Percentiles rank a stretch among this genome's conserved stretches.
These are phyloP conservation scores for Tarenaya hassleriana DNA, from an alignment of 345 rosid genomes.

Conservation along the genomic window DNA sequence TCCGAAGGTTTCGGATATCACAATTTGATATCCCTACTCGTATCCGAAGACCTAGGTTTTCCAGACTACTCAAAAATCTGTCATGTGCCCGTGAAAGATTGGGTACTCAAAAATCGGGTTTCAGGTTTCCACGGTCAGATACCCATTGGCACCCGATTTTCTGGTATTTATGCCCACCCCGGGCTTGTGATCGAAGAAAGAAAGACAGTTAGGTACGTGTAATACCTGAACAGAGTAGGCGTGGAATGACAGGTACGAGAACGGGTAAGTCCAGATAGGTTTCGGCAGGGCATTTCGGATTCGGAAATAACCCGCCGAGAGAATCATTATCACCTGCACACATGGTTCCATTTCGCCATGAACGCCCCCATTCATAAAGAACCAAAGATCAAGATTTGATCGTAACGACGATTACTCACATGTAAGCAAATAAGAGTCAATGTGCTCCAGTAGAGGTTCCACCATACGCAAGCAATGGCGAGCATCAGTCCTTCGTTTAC, in stretches of 20 bases:
- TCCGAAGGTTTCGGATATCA: too few species aligned
- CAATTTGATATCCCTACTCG: too few species aligned
- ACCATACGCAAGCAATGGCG: slow-evolving; percentile 57
- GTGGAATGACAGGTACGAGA: slow-evolving; percentile 82
- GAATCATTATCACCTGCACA: slow-evolving; percentile 93
- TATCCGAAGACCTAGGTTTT: too few species aligned
- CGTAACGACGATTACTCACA: slow-evolving; percentile 41
- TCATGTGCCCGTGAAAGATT: too few species aligned
- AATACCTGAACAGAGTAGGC: slow-evolving; percentile 83
- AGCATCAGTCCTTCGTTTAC: slow-evolving; percentile 92
- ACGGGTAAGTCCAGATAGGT: slow-evolving; percentile 87
- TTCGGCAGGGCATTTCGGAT: slow-evolving; percentile 73
- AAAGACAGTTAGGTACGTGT: slow-evolving; percentile 1
- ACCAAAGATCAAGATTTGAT: neutral
- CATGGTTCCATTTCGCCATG: neutral
- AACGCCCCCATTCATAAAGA: neutral
- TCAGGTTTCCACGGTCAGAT: too few species aligned
- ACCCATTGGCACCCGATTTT: too few species aligned
- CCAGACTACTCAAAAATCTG: too few species aligned
- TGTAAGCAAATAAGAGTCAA: slow-evolving; percentile 54
- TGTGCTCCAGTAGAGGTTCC: slow-evolving; percentile 69
- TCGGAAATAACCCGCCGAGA: slow-evolving; percentile 90
- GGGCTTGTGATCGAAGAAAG: neutral
- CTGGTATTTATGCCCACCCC: too few species aligned
- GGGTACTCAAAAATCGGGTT: too few species aligned